Percentiles rank a stretch among this genome's conserved stretches.
Conservation (phyloP, 2,329 filamentous ascomycete genomes). For the Lizonia empirigonia region DNA sequence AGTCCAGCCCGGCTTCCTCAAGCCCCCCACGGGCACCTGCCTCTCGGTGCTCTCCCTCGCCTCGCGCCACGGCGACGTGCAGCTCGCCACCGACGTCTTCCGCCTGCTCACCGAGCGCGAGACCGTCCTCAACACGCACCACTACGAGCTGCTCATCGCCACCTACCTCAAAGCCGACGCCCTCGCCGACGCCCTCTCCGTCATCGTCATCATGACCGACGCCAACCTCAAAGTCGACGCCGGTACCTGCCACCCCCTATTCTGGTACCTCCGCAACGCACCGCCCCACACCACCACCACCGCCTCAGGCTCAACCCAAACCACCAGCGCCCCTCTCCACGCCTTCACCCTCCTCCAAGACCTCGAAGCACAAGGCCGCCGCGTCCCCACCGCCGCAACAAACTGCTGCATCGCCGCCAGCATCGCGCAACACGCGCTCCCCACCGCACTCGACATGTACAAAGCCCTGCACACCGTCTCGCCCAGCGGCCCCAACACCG, state of each 20-base stretch:
- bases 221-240: conserved; percentile 63
- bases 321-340: conserved; percentile 50
- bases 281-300: not conserved
- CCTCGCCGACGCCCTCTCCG: conserved; percentile 68
- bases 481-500: conserved; percentile 51
- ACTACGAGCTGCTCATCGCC: conserved; percentile 81
- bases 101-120: conserved; percentile 65
- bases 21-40: conserved; percentile 68
- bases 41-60: conserved; percentile 74
- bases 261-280: conserved; percentile 57
- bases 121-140: conserved; percentile 65
- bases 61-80: conserved; percentile 68
- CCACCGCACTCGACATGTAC: conserved; percentile 64
- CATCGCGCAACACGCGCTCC: conserved; percentile 52
- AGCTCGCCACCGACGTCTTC: conserved; percentile 73
- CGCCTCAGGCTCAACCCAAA: conserved; percentile 35
- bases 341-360: conserved; percentile 64
- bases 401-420: conserved; percentile 61
- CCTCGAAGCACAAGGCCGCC: conserved; percentile 57
- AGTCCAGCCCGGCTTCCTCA: conserved; percentile 64
- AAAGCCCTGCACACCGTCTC: conserved; percentile 63
- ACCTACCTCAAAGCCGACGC: conserved; percentile 68
- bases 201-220: conserved; percentile 75
- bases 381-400: conserved; percentile 58
- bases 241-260: conserved; percentile 68